Percentiles rank a stretch among this genome's conserved stretches.
These are phyloP conservation scores for Thalassiosira mediterranea DNA, from an alignment of 352 stramenopile species.

Conservation along the genomic window DNA sequence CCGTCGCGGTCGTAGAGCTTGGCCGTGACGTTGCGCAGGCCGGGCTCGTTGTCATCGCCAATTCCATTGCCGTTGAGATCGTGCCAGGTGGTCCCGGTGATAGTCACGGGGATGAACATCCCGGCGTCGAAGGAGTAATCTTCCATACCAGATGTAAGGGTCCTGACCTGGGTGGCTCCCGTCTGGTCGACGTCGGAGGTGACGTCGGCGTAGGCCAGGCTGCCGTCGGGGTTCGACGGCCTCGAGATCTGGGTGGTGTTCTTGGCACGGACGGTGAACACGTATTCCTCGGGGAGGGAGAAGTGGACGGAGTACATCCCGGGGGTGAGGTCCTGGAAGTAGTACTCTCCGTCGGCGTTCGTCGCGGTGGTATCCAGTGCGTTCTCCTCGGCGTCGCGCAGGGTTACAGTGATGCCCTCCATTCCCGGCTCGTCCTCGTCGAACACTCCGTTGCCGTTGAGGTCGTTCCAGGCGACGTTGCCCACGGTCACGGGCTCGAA, in stretches of 20 bases:
- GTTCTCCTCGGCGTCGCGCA: conserved; percentile 1
- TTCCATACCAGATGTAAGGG: conserved; percentile 22
- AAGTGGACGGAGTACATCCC: conserved; percentile 10
- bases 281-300: conserved; percentile 8
- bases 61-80: conserved; percentile 56
- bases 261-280: conserved; percentile 11
- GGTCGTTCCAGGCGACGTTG: conserved; percentile 32
- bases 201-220: conserved; percentile 31
- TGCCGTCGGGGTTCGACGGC: conserved; percentile 20
- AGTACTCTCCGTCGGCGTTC: conserved; percentile 1
- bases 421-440: conserved; percentile 21
- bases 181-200: conserved; percentile 46
- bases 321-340: conserved; percentile 3
- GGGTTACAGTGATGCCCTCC: conserved; percentile 22
- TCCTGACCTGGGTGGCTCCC: conserved; percentile 25
- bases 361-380: conserved; percentile 1
- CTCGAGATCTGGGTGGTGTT: background rate
- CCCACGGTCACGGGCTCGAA: conserved; percentile 28
- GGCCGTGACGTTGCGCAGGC: conserved; percentile 15
- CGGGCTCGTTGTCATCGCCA: conserved; percentile 38
- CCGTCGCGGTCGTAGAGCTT: conserved; percentile 32
- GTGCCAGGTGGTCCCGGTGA: conserved; percentile 52
- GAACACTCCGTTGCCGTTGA: conserved; percentile 41
- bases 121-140: conserved; percentile 52
- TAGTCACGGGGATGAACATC: conserved; percentile 49